phyloP scores from a whole-genome alignment of 2,329 filamentous ascomycete genomes.

The Paramyrothecium roridum region DNA sequence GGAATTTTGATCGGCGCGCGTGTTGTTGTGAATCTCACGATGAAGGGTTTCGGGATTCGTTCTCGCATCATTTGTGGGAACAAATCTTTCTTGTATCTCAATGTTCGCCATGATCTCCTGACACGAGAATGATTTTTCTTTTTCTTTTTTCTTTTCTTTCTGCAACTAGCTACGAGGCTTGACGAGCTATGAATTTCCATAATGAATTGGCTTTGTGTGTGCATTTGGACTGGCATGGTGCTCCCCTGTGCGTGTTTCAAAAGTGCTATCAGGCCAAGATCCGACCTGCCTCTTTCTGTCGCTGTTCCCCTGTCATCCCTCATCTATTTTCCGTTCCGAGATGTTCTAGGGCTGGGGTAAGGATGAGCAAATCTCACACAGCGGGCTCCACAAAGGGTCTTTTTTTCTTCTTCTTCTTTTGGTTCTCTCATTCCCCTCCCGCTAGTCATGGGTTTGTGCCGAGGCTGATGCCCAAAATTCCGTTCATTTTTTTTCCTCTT shows the following conservation, averaged over 20 bases:
- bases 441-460: background rate
- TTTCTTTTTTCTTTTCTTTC: no score
- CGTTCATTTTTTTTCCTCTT: no score
- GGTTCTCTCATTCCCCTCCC: background rate
- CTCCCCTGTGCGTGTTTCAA: background rate
- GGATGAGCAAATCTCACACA: background rate
- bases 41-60: no score
- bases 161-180: no score
- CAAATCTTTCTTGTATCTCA: no score
- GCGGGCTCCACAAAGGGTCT: background rate
- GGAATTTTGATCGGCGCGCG: background rate
- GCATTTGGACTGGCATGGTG: background rate
- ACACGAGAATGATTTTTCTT: no score
- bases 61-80: no score
- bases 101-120: no score
- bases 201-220: background rate
- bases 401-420: no score
- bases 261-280: background rate
- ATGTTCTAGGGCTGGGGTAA: background rate
- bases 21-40: no score
- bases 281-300: background rate
- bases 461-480: background rate
- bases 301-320: background rate
- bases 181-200: no score
- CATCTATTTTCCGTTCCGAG: background rate